These are phyloP conservation scores for Monosporascus sp. DNA, from an alignment of 2,329 filamentous ascomycete genomes.

Conservation along the genomic window DNA sequence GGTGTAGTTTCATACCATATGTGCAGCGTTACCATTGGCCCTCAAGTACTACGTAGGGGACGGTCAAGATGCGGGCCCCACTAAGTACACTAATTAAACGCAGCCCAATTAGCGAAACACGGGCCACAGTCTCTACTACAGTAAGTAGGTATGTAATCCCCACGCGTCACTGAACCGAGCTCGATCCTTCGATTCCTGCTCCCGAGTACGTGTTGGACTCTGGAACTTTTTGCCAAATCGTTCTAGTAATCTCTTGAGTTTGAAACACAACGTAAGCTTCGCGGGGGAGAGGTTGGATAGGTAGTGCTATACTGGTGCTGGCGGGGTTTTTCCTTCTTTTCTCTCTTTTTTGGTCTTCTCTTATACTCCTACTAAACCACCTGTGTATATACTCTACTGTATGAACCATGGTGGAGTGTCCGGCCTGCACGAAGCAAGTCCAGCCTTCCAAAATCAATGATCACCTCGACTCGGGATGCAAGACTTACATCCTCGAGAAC, in stretches of 20 bases:
- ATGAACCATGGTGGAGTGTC: conserved; percentile 60
- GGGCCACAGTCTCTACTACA: background rate
- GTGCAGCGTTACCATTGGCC: too few species aligned
- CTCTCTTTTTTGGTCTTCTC: background rate
- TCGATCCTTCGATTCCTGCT: background rate
- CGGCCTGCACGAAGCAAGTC: conserved; percentile 73
- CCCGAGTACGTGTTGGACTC: too few species aligned
- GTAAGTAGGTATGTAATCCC: background rate
- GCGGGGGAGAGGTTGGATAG: background rate
- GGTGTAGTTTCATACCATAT: too few species aligned
- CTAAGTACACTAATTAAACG: background rate
- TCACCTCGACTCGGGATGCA: conserved; percentile 83
- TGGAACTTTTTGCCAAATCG: too few species aligned
- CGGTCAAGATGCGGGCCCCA: too few species aligned
- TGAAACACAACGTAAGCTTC: background rate
- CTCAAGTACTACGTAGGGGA: too few species aligned
- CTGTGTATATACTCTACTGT: background rate
- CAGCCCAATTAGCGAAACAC: background rate
- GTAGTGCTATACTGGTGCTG: background rate
- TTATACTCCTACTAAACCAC: background rate
- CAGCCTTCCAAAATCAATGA: conserved; percentile 73
- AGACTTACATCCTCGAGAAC: conserved; percentile 56
- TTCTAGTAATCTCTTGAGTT: too few species aligned
- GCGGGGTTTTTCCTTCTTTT: background rate
- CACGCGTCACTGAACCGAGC: background rate